phyloP scores from a whole-genome alignment of 768 basidiomycete genomes.

The Serendipita sp. region DNA sequence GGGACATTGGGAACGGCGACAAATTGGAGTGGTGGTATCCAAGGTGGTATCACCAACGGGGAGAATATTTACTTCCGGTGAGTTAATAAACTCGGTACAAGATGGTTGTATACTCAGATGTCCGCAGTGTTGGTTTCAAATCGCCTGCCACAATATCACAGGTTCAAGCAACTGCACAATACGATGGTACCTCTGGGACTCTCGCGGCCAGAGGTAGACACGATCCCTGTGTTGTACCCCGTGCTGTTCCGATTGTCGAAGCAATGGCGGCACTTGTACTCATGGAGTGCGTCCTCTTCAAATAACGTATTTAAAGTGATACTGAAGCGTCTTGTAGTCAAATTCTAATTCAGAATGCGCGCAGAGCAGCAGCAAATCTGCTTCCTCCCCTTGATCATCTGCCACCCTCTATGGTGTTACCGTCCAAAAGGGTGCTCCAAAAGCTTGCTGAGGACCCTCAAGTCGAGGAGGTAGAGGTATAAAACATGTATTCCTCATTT shows the following conservation, averaged over 20 bases:
- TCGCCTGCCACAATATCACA: conserved; percentile 96
- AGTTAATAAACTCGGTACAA: conserved; percentile 15
- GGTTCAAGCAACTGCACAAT: conserved; percentile 77
- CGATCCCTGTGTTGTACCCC: conserved; percentile 94
- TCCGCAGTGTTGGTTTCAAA: conserved; percentile 79
- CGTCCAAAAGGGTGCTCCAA: conserved; percentile 74
- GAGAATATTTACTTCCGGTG: conserved; percentile 96
- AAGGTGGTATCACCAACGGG: conserved; percentile 95
- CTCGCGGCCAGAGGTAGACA: conserved; percentile 88
- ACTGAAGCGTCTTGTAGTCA: conserved; percentile 24
- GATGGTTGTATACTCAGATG: not conserved
- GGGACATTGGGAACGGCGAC: conserved; percentile 70
- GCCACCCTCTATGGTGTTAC: conserved; percentile 77
- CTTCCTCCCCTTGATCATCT: conserved; percentile 71
- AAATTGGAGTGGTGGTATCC: conserved; percentile 95
- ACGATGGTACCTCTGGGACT: conserved; percentile 77
- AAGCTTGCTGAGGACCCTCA: conserved; percentile 19
- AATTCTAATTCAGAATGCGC: conserved; percentile 75
- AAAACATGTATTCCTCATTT: not conserved
- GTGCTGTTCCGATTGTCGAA: conserved; percentile 95
- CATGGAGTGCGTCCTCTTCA: conserved; percentile 45
- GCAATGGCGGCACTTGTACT: conserved; percentile 92
- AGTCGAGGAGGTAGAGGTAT: not conserved
- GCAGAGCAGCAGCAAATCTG: conserved; percentile 52
- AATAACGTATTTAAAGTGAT: conserved; percentile 4